Conservation (phyloP, 2,329 filamentous ascomycete genomes). For the Massarina eburnea region DNA sequence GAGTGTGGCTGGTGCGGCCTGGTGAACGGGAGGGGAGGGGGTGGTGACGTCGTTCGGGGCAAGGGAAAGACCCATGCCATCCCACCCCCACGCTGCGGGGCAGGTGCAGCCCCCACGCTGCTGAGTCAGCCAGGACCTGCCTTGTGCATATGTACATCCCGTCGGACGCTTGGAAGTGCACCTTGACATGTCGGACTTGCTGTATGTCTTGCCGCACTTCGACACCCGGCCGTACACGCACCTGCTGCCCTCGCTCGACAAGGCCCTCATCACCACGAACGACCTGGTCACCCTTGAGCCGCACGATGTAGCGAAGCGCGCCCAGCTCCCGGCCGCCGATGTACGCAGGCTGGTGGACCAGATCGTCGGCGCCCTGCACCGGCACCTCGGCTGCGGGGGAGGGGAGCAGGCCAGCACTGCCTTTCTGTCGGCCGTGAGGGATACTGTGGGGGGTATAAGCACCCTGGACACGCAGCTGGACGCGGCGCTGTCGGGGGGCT, state of each 20-base stretch:
- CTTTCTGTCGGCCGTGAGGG: conserved; percentile 15
- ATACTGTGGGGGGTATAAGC: conserved; percentile 61
- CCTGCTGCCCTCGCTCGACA: conserved; percentile 78
- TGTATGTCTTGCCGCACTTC: conserved; percentile 79
- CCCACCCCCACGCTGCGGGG: no score
- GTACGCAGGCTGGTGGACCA: conserved; percentile 72
- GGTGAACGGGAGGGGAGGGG: conserved; percentile 13
- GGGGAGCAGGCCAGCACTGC: conserved; percentile 20
- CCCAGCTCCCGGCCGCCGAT: conserved; percentile 77
- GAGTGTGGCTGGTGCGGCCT: conserved; percentile 5
- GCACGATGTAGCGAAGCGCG: conserved; percentile 81
- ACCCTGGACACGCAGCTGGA: conserved; percentile 79
- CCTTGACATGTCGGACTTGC: conserved; percentile 78
- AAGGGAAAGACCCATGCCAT: no score
- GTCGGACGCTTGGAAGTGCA: conserved; percentile 31
- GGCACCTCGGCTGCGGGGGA: conserved; percentile 55
- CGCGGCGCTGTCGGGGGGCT: conserved; percentile 70
- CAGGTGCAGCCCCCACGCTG: no score
- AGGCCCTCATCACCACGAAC: conserved; percentile 72
- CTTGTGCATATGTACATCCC: no score
- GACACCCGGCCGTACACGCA: conserved; percentile 69
- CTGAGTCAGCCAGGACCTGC: no score
- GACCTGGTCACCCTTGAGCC: conserved; percentile 86
- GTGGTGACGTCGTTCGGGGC: conserved; percentile 25
- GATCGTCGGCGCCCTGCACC: conserved; percentile 67